Evolutionary conservation across 2,329 filamentous ascomycete genomes (phyloP), one percentile per base, ranked within the genome.

Genomic region (Metarhizium brunneum): DNA sequence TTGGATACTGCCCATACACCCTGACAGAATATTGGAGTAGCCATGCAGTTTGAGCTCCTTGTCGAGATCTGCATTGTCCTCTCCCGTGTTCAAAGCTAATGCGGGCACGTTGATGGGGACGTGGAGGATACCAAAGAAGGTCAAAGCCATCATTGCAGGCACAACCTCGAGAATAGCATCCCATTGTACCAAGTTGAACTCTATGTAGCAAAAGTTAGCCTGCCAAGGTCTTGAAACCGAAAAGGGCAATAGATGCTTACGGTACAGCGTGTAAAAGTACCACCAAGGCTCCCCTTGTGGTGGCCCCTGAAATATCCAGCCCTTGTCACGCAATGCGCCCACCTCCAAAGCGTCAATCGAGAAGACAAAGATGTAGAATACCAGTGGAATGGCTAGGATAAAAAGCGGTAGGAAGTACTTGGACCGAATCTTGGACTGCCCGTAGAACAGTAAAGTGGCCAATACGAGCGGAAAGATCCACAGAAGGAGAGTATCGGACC

Each of bases 81-180:
- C 92, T 47, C 91, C 90, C 4, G 88, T 90, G 36, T 90, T 91
- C 51, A 96, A 86, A 0, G 90, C 94, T 57, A 99, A 75, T 2
- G 94, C 94, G 2, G 94, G 94, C 4, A 99, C 92, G 65, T 99
- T 99, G 72, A 99, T 99, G 0, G 94, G 94, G 2, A 99, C 94
- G 68, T 99, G 94, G 2, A 99, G 81, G 55, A 99, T 87, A 53
- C 94, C 94, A 65, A 99, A 99, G 75, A 99, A 99, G 0, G 94
- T 97, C 58, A 99, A 75, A 0, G 94, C 94, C 64, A 99, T 85
- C 89, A 99, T 97, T 35, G 94, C 92, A 1, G 94, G 94, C 35
- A 96, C 80, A 1, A 88, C 92, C 64, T 91, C 85, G n/a, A 79
- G 73, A 51, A 99, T 80, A 2, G 92, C 94, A 48, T 80, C 79